Base-by-base conservation (phyloP, 2,329 filamentous ascomycete genomes). In the Sphaerulina musiva region DNA sequence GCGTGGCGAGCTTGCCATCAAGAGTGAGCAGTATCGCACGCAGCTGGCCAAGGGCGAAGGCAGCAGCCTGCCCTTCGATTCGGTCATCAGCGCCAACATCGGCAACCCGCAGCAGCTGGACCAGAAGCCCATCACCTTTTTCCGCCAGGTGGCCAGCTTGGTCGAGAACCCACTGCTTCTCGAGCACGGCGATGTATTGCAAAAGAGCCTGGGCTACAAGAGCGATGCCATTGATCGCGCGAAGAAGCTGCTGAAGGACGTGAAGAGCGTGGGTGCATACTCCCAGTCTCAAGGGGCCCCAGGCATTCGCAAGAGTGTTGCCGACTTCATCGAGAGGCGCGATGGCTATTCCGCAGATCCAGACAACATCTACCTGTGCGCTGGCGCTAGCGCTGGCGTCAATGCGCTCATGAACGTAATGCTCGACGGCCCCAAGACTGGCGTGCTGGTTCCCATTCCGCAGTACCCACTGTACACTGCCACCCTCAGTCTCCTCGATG, bases 91-190 rank as follows among this genome's bases (percentile, higher is more conserved):
- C 59, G 93, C 93, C 74, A 98, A 98, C 76, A 98, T 98, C 68
- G 93, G 93, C 69, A 98, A 98, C 78, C 93, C 93, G 3, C 93
- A 98, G 75, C 93, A 98, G 76, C 83, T 98, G 59, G 93, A 96
- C 75, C 93, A 98, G 80, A 95, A 97, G 79, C 93, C 93, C 67
- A 92, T 98, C 67, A 98, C 93, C 64, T 98, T 96, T 80, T 96
- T 98, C 83, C 85, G 93, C 64, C 92, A 98, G 76, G 93, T 98
- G 29, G 81, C 93, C 67, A 95, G 89, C 74, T 73, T 98, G 59
- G 74, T 97, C 55, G 93, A 98, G 78, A 91, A 97, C 77, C 93
- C 93, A 0, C 71, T 78, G 54, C 78, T 98, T 34, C 79, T 98
- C 56, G 80, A 95, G 68, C 85, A 95, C 65, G 83, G 89, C 70